Evolutionary conservation across 169 alveolate species (phyloP).

Genomic region (Nephromyces sp.): DNA sequence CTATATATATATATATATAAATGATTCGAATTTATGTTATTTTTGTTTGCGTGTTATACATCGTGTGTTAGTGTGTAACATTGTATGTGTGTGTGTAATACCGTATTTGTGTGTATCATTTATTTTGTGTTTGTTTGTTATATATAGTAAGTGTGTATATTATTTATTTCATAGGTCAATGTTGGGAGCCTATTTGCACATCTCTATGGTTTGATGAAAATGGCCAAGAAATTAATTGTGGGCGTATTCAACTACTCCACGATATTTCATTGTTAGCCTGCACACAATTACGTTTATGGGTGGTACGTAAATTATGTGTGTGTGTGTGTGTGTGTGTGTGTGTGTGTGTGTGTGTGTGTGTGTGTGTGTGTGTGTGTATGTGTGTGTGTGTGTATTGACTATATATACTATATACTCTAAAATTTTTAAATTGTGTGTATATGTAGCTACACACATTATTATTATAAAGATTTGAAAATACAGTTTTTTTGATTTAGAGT

Average conservation of each 20-base stretch:
- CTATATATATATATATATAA: too few species aligned
- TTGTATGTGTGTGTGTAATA: too few species aligned
- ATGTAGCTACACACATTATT: background rate
- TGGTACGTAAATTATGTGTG: background rate
- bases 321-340: background rate
- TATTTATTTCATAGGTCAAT: too few species aligned
- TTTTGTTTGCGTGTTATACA: too few species aligned
- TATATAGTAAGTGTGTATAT: too few species aligned
- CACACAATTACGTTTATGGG: background rate
- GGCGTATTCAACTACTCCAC: background rate
- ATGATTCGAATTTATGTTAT: too few species aligned
- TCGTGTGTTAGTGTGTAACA: too few species aligned
- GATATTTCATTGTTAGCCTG: background rate
- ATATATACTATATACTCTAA: background rate
- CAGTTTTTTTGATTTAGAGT: background rate
- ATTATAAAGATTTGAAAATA: background rate
- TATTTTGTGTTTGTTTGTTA: too few species aligned
- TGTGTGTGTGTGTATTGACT: background rate
- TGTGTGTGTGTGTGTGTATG: background rate
- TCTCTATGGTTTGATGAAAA: background rate
- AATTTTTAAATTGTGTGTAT: background rate
- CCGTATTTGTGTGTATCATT: too few species aligned
- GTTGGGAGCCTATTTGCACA: background rate
- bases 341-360: background rate
- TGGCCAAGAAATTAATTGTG: background rate